phyloP scores from a whole-genome alignment of 768 basidiomycete species.

The Wakefieldia striispora region DNA sequence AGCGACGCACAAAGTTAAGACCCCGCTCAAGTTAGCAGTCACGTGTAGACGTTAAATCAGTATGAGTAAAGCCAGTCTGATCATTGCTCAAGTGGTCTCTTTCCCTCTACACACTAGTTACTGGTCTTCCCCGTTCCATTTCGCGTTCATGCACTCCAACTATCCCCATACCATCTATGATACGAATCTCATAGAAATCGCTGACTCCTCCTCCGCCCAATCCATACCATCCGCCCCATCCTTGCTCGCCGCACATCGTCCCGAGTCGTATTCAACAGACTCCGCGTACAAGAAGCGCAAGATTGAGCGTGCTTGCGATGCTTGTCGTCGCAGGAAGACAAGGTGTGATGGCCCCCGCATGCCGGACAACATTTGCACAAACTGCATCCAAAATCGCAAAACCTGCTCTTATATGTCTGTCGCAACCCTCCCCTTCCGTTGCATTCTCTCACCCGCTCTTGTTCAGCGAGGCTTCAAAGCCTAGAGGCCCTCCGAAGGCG shows the following conservation, averaged over 20 bases:
- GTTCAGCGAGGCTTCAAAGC: slow-evolving; percentile 58
- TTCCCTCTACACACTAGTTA: too few species aligned
- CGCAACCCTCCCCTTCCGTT: neutral
- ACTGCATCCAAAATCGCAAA: slow-evolving; percentile 50
- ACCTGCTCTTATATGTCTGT: slow-evolving; percentile 61
- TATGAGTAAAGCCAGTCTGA: slow-evolving; percentile 1
- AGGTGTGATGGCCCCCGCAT: slow-evolving; percentile 59
- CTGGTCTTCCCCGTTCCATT: neutral
- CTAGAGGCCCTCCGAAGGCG: slow-evolving; percentile 68
- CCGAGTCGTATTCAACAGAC: slow-evolving; percentile 6
- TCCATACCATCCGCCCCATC: slow-evolving; percentile 4
- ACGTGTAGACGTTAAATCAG: slow-evolving; percentile 5
- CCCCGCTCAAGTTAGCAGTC: slow-evolving; percentile 2
- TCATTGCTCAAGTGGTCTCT: too few species aligned
- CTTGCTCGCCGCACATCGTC: slow-evolving; percentile 10
- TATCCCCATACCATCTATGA: slow-evolving; percentile 10
- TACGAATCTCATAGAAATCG: slow-evolving; percentile 29
- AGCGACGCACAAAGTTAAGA: neutral
- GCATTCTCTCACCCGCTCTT: slow-evolving; percentile 2
- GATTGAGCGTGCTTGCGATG: slow-evolving; percentile 58
- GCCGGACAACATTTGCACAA: slow-evolving; percentile 52
- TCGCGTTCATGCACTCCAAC: slow-evolving; percentile 21
- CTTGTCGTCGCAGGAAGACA: slow-evolving; percentile 56
- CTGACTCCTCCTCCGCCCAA: slow-evolving; percentile 10
- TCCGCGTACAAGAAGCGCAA: slow-evolving; percentile 41